Conservation (phyloP, 2,329 filamentous ascomycete genomes). For the Aspergillus udagawae region DNA sequence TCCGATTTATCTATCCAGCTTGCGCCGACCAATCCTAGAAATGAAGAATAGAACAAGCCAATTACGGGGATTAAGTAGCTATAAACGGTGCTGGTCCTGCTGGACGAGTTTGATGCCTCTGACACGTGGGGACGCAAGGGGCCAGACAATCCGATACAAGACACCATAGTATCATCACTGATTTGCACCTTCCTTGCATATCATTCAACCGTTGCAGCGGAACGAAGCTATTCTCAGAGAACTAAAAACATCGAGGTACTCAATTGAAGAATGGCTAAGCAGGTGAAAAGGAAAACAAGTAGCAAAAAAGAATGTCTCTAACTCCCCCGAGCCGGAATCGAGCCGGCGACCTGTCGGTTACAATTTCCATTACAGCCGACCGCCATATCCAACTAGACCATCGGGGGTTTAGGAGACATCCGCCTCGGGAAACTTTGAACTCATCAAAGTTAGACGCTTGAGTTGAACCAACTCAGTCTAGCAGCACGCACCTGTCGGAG, state of each 20-base stretch:
- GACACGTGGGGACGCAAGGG: too few relatives aligned
- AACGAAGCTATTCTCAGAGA: background rate
- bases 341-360: background rate
- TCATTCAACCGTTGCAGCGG: background rate
- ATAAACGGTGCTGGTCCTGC: too few relatives aligned
- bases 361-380: background rate
- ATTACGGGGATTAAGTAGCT: too few relatives aligned
- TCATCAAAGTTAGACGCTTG: background rate
- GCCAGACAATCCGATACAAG: too few relatives aligned
- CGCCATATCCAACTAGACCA: background rate
- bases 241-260: background rate
- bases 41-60: too few relatives aligned
- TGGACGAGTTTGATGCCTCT: too few relatives aligned
- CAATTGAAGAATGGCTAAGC: background rate
- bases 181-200: background rate
- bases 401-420: background rate
- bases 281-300: background rate
- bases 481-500: background rate
- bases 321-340: background rate
- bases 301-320: background rate
- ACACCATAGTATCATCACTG: too few relatives aligned
- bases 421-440: background rate
- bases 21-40: too few relatives aligned
- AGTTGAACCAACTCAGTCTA: background rate
- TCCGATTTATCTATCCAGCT: too few relatives aligned